Evolutionary conservation across 73 alveolate genomes (phyloP).

Genomic region (Paramecium tetraurelia): DNA sequence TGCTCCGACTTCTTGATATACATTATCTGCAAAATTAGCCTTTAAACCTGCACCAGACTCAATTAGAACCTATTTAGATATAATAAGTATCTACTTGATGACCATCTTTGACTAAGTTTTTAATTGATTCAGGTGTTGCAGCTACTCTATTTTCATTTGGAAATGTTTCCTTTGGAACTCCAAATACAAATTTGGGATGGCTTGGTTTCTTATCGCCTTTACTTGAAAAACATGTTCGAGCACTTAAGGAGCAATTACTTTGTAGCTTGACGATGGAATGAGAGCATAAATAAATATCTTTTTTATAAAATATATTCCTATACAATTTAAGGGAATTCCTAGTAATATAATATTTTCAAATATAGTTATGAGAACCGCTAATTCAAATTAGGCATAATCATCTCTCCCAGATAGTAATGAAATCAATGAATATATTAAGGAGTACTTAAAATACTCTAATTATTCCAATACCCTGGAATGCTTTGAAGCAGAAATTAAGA

Average conservation of each 20-base stretch:
- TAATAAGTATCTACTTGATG: not conserved
- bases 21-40: constrained; percentile 47
- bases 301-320: not conserved
- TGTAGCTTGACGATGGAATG: constrained; percentile 16
- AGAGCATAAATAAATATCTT: not conserved
- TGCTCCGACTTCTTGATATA: constrained; percentile 61
- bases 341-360: not conserved
- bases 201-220: constrained; percentile 21
- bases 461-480: constrained; percentile 86
- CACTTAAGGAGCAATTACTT: not conserved
- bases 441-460: constrained; percentile 77
- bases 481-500: constrained; percentile 86
- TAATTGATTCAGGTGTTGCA: constrained; percentile 55
- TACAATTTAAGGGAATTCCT: not conserved
- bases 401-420: constrained; percentile 21
- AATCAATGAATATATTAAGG: constrained; percentile 82
- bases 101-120: constrained; percentile 46
- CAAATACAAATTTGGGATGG: constrained; percentile 39
- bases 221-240: not conserved
- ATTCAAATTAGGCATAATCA: not conserved
- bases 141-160: constrained; percentile 68
- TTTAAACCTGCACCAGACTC: constrained; percentile 61
- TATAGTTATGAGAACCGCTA: not conserved
- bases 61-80: not conserved
- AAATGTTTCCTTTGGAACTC: constrained; percentile 63